Conservation (phyloP, 2,329 filamentous ascomycete species). For the Nannizziopsis barbatae region DNA sequence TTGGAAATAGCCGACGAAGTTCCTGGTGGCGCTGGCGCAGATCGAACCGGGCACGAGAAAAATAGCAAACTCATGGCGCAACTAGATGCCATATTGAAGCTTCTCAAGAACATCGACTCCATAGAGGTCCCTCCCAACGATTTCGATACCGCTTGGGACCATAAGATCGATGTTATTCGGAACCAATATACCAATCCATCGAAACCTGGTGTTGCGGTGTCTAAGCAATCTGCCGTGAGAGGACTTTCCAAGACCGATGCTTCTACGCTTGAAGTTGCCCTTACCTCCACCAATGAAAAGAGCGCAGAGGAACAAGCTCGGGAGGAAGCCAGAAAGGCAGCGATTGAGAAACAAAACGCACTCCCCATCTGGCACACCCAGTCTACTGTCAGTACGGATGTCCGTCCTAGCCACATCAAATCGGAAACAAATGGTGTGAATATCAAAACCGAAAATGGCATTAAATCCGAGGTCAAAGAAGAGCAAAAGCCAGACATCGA, state of each 20-base stretch:
- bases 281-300: slow-evolving; percentile 40
- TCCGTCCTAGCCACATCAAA: slow-evolving; percentile 9
- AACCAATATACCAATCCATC: slow-evolving; percentile 35
- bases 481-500: slow-evolving; percentile 34
- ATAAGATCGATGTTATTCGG: slow-evolving; percentile 37
- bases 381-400: slow-evolving; percentile 33
- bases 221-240: slow-evolving; percentile 31
- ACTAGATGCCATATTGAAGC: slow-evolving; percentile 36
- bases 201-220: slow-evolving; percentile 33
- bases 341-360: slow-evolving; percentile 41
- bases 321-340: slow-evolving; percentile 38
- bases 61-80: slow-evolving; percentile 41
- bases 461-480: slow-evolving; percentile 28
- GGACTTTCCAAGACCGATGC: slow-evolving; percentile 36
- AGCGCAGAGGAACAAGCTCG: slow-evolving; percentile 40
- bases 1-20: slow-evolving; percentile 38
- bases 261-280: slow-evolving; percentile 38
- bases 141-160: slow-evolving; percentile 40
- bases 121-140: slow-evolving; percentile 40
- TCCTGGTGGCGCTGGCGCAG: slow-evolving; percentile 33
- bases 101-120: slow-evolving; percentile 40
- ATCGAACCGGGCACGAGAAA: slow-evolving; percentile 40
- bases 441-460: slow-evolving; percentile 20
- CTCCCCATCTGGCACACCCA: slow-evolving; percentile 45
- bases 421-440: slow-evolving; percentile 15